These are phyloP conservation scores for Geranomyces michiganensis DNA, from an alignment of 192 early-diverging fungal genomes.

Conservation along the genomic window DNA sequence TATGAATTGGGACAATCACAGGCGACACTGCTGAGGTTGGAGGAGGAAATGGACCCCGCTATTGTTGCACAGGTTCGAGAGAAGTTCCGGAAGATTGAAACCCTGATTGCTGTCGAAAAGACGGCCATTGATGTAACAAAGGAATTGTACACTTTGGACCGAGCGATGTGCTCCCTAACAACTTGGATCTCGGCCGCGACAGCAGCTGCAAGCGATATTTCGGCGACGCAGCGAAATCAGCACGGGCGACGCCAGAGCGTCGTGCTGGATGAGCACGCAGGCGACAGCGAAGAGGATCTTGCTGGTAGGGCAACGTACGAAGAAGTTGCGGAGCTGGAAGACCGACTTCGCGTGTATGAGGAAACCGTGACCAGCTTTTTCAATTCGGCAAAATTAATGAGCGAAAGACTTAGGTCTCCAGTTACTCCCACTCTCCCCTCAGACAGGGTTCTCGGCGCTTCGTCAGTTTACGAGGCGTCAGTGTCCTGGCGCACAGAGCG, in stretches of 20 bases:
- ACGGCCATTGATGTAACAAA: conserved; percentile 18
- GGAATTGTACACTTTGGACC: conserved; percentile 11
- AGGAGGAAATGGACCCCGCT: not conserved
- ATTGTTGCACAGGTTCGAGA: not conserved
- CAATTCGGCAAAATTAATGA: not conserved
- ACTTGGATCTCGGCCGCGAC: conserved; percentile 19
- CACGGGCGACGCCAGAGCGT: conserved; percentile 1
- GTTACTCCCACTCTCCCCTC: not conserved
- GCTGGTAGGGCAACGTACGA: conserved; percentile 1
- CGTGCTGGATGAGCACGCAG: conserved; percentile 2
- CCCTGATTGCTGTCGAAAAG: conserved; percentile 13
- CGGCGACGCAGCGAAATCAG: not conserved
- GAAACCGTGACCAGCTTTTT: conserved; percentile 20
- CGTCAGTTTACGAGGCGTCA: conserved; percentile 7
- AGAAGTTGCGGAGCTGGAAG: conserved; percentile 28
- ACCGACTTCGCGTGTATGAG: conserved; percentile 20
- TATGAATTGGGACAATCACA: not conserved
- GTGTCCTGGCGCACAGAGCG: not conserved
- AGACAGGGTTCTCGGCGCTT: not conserved
- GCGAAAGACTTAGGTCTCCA: not conserved
- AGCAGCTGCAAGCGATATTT: conserved; percentile 13
- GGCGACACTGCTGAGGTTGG: not conserved
- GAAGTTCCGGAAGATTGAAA: conserved; percentile 8
- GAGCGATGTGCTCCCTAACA: conserved; percentile 2
- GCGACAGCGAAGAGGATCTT: conserved; percentile 1